These are phyloP conservation scores for Phialophora verrucosa DNA, from an alignment of 2,329 filamentous ascomycete species.

Conservation along the genomic window DNA sequence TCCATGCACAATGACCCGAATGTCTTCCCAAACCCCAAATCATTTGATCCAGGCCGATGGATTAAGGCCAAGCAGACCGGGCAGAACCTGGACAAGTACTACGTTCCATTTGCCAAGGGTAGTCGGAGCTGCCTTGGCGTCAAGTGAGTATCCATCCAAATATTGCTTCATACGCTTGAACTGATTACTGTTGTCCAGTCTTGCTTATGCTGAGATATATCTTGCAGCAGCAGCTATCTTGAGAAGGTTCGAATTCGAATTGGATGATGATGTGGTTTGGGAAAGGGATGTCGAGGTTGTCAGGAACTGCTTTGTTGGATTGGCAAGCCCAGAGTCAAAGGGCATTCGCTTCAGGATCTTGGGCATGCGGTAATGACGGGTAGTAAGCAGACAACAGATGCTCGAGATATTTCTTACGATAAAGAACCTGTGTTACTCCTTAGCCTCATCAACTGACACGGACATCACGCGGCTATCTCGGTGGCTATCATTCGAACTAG, in stretches of 20 bases:
- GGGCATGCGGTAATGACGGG: neutral
- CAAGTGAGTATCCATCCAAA: conserved; percentile 8
- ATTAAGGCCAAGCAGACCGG: conserved; percentile 2
- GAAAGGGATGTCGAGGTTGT: conserved; percentile 24
- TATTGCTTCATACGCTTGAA: no score
- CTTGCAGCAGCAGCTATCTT: conserved; percentile 25
- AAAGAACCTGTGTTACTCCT: no score
- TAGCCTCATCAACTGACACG: no score
- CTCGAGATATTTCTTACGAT: no score
- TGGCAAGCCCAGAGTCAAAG: conserved; percentile 23
- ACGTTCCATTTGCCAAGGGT: conserved; percentile 18
- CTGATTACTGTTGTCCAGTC: neutral
- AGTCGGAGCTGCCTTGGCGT: conserved; percentile 14
- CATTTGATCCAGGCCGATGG: neutral
- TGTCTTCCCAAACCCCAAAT: neutral
- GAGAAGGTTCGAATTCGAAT: conserved; percentile 28
- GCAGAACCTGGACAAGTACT: conserved; percentile 15
- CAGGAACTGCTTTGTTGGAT: conserved; percentile 27
- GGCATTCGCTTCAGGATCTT: conserved; percentile 9
- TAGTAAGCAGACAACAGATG: no score
- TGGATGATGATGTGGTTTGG: conserved; percentile 22
- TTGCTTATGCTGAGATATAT: conserved; percentile 32
- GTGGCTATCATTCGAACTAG: no score
- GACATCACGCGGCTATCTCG: no score
- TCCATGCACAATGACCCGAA: neutral